A percentile compares a stretch with the other conserved stretches of the same genome.
Conservation (phyloP, 139 green algal species). For the Desmodesmus armatus region DNA sequence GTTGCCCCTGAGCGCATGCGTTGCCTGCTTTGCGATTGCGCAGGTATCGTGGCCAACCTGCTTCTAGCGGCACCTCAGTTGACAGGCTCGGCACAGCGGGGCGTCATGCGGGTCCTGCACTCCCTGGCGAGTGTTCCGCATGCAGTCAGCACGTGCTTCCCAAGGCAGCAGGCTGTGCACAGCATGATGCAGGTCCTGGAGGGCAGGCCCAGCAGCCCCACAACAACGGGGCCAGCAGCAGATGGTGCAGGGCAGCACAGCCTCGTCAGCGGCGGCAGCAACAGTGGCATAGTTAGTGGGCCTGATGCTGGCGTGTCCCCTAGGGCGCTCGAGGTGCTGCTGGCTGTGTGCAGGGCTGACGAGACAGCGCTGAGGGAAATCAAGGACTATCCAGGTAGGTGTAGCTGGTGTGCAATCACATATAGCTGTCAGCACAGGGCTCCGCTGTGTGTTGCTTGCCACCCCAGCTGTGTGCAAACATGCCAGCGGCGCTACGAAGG, state of each 20-base stretch:
- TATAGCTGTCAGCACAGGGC: not conserved
- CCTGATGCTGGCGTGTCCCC: not conserved
- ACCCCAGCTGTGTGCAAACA: too few relatives aligned
- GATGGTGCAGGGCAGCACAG: not conserved
- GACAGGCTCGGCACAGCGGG: not conserved
- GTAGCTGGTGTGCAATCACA: not conserved
- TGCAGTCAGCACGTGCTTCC: not conserved
- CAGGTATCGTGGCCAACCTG: conserved; percentile 2
- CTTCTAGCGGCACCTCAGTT: conserved; percentile 18
- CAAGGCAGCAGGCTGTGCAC: not conserved
- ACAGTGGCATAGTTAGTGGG: not conserved
- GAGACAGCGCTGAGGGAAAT: not conserved
- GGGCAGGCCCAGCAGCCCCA: not conserved
- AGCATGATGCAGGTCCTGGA: conserved; percentile 16
- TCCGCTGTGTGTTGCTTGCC: too few relatives aligned
- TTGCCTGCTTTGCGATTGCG: too few relatives aligned
- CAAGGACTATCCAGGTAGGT: conserved; percentile 29
- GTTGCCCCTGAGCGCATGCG: too few relatives aligned
- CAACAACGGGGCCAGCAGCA: not conserved
- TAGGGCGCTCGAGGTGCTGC: conserved; percentile 11
- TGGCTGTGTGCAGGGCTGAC: conserved; percentile 7
- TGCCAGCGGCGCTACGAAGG: too few relatives aligned
- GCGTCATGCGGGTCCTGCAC: conserved; percentile 35
- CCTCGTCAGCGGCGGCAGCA: not conserved
- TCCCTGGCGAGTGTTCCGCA: not conserved